Evolutionary conservation across 495 filamentous ascomycete species (phyloP).

Genomic region (Polyplosphaeria fusca): DNA sequence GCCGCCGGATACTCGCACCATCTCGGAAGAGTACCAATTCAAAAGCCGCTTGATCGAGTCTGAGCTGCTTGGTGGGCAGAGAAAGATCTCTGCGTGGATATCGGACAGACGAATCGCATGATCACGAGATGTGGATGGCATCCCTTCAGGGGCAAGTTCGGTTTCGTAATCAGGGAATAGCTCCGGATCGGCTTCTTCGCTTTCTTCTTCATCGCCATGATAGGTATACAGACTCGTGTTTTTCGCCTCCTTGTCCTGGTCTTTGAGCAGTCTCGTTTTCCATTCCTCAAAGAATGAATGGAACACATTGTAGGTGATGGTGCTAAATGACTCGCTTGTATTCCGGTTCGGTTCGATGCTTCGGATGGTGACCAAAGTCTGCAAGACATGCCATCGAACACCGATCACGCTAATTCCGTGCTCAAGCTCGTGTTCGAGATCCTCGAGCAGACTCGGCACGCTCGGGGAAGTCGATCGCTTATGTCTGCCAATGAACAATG

Average conservation of each 20-base stretch:
- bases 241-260: constrained; percentile 66
- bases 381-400: constrained; percentile 30
- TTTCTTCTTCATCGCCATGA: constrained; percentile 71
- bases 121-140: constrained; percentile 38
- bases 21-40: constrained; percentile 19
- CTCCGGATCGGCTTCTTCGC: constrained; percentile 69
- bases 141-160: constrained; percentile 29
- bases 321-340: neutral
- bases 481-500: constrained; percentile 24
- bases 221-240: constrained; percentile 78
- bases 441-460: constrained; percentile 1
- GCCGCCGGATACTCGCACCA: constrained; percentile 11
- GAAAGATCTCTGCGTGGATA: constrained; percentile 54
- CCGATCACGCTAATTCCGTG: constrained; percentile 11
- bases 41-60: constrained; percentile 19
- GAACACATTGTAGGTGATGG: constrained; percentile 41
- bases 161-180: constrained; percentile 78
- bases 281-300: constrained; percentile 75
- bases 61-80: constrained; percentile 11
- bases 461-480: neutral
- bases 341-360: constrained; percentile 4
- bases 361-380: constrained; percentile 4
- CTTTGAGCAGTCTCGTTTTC: constrained; percentile 67
- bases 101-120: constrained; percentile 52
- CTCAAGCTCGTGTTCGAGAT: constrained; percentile 8